These are phyloP conservation scores for Cystobasidium onofrii DNA, from an alignment of 768 basidiomycete species.

Conservation along the genomic window DNA sequence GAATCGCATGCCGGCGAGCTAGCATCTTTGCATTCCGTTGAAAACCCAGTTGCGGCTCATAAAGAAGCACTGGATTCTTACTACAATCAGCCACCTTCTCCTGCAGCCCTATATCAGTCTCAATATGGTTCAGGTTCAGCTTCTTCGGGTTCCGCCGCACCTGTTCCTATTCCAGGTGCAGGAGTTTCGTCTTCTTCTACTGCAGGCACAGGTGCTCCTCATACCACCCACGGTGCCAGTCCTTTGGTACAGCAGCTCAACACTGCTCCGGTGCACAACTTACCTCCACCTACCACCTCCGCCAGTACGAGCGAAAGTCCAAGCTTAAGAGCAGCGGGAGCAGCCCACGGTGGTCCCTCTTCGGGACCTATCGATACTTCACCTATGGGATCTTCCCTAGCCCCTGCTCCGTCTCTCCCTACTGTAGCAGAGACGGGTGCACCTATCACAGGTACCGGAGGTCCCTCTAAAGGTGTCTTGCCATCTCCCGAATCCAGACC, in stretches of 20 bases:
- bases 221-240: neutral
- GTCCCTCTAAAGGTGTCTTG: conserved; percentile 42
- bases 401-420: conserved; percentile 42
- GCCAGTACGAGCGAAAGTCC: neutral
- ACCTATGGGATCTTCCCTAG: conserved; percentile 40
- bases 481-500: conserved; percentile 4
- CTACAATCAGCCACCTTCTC: conserved; percentile 5
- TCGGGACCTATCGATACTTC: conserved; percentile 35
- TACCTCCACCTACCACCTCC: neutral
- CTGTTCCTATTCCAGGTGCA: conserved; percentile 12
- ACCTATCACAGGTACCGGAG: conserved; percentile 41
- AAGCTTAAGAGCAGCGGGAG: neutral
- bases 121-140: neutral
- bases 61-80: conserved; percentile 1
- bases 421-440: conserved; percentile 44
- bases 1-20: conserved; percentile 37
- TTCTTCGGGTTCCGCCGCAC: neutral
- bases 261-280: conserved; percentile 1
- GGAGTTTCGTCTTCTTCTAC: neutral
- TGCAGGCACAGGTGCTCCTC: neutral
- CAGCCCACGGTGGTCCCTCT: conserved; percentile 12
- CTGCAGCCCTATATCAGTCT: neutral
- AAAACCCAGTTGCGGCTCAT: conserved; percentile 9
- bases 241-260: conserved; percentile 24
- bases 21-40: conserved; percentile 14